These are phyloP conservation scores for Aspergillus melleus DNA, from an alignment of 2,329 filamentous ascomycete genomes.

Conservation along the genomic window DNA sequence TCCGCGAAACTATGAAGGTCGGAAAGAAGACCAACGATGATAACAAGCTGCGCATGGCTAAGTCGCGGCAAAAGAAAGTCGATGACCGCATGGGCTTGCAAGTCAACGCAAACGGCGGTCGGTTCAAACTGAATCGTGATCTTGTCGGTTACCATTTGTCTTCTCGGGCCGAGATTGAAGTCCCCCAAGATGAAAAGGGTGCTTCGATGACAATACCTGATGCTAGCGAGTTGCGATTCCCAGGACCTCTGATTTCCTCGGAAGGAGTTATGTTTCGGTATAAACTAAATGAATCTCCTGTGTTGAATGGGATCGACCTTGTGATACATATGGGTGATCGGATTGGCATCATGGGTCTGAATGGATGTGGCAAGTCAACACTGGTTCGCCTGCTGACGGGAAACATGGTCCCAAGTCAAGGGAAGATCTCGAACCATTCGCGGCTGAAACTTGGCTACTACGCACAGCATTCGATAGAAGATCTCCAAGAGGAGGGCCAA, in stretches of 20 bases:
- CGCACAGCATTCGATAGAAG: conserved; percentile 75
- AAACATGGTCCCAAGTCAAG: conserved; percentile 57
- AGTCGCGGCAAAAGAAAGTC: conserved; percentile 79
- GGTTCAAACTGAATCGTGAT: conserved; percentile 81
- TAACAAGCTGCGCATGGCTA: conserved; percentile 83
- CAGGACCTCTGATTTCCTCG: conserved; percentile 69
- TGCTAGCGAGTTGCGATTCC: conserved; percentile 70
- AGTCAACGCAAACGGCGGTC: conserved; percentile 67
- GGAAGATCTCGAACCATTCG: conserved; percentile 66
- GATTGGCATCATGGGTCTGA: conserved; percentile 74
- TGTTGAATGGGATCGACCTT: conserved; percentile 65
- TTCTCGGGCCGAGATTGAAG: conserved; percentile 66
- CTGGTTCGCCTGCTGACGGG: conserved; percentile 70
- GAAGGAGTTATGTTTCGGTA: conserved; percentile 71
- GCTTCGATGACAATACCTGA: conserved; percentile 61
- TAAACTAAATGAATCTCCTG: conserved; percentile 40
- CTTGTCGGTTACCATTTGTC: conserved; percentile 61
- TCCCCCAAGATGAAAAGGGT: conserved; percentile 62
- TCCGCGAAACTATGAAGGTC: conserved; percentile 70
- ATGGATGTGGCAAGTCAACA: conserved; percentile 80
- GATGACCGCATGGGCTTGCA: conserved; percentile 79
- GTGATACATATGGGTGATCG: conserved; percentile 72
- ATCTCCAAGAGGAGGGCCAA: conserved; percentile 58
- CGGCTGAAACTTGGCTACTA: conserved; percentile 73
- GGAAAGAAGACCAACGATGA: conserved; percentile 78